These are phyloP conservation scores for Keithomyces neogunnii DNA, from an alignment of 2,329 filamentous ascomycete species.

Conservation along the genomic window DNA sequence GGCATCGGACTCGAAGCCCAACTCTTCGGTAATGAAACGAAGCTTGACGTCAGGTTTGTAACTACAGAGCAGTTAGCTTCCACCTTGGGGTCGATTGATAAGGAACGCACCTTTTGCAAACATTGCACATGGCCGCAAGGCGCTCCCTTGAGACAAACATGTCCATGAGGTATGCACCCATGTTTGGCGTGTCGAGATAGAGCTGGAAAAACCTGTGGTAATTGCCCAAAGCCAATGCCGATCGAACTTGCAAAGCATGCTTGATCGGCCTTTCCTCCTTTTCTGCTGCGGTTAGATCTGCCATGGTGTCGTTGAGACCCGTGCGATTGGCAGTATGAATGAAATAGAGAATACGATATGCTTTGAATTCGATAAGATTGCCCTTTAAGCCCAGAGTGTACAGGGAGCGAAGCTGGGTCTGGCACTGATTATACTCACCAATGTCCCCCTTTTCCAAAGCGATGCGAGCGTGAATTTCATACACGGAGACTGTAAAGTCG, in stretches of 20 bases:
- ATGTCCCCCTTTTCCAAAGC: constrained; percentile 96
- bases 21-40: constrained; percentile 88
- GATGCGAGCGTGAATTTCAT: constrained; percentile 96
- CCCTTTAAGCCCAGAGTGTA: constrained; percentile 83
- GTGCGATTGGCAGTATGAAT: constrained; percentile 98
- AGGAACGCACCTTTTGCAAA: constrained; percentile 75
- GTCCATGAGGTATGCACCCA: constrained; percentile 98
- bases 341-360: constrained; percentile 99
- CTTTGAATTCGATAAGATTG: constrained; percentile 92
- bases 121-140: constrained; percentile 78
- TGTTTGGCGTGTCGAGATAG: constrained; percentile 87
- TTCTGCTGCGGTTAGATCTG: constrained; percentile 97
- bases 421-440: constrained; percentile 99
- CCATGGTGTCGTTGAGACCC: constrained; percentile 95
- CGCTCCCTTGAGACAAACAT: constrained; percentile 96
- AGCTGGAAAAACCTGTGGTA: constrained; percentile 98
- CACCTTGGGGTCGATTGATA: background rate
- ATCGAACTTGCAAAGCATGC: constrained; percentile 86
- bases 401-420: constrained; percentile 90
- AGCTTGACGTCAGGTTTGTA: constrained; percentile 88
- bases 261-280: constrained; percentile 78
- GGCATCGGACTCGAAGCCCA: constrained; percentile 88
- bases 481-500: constrained; percentile 91
- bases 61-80: constrained; percentile 36
- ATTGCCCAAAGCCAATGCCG: constrained; percentile 85